phyloP scores from a whole-genome alignment of 2,329 filamentous ascomycete genomes.

The Alternaria sp. region DNA sequence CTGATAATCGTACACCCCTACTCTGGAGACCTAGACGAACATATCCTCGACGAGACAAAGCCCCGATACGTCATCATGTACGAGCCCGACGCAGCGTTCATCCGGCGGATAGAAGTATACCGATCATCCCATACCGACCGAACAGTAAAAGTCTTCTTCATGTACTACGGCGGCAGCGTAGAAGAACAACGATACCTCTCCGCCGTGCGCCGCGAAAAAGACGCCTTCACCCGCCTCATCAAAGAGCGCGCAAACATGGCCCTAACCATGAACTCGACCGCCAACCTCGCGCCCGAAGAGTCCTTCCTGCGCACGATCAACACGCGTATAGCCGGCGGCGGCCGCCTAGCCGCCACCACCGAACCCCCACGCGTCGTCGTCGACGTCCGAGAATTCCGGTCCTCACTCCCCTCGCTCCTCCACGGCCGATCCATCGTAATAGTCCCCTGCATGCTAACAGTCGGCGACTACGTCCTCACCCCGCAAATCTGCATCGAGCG shows the following conservation, averaged over 20 bases:
- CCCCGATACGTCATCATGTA: slow-evolving; percentile 99
- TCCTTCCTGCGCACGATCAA: slow-evolving; percentile 94
- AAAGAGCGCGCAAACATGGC: slow-evolving; percentile 94
- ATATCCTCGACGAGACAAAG: slow-evolving; percentile 91
- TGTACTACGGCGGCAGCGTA: slow-evolving; percentile 94
- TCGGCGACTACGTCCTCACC: slow-evolving; percentile 93
- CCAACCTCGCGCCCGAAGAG: slow-evolving; percentile 80
- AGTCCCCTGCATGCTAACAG: slow-evolving; percentile 93
- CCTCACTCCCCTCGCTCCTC: slow-evolving; percentile 85
- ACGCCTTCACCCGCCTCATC: slow-evolving; percentile 93
- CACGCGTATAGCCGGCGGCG: slow-evolving; percentile 93
- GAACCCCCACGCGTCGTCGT: slow-evolving; percentile 90
- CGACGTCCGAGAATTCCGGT: slow-evolving; percentile 95
- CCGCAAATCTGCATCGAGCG: slow-evolving; percentile 92
- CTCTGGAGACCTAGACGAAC: slow-evolving; percentile 93
- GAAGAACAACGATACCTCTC: slow-evolving; percentile 95
- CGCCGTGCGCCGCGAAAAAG: slow-evolving; percentile 90
- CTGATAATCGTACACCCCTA: slow-evolving; percentile 90
- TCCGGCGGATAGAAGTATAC: slow-evolving; percentile 92
- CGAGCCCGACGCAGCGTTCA: slow-evolving; percentile 93
- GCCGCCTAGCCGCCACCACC: slow-evolving; percentile 80
- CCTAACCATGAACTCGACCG: slow-evolving; percentile 73
- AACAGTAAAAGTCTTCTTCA: slow-evolving; percentile 91
- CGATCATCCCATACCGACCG: slow-evolving; percentile 90
- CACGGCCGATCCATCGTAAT: slow-evolving; percentile 88